Percentiles rank a stretch among this genome's conserved stretches.
phyloP scores from a whole-genome alignment of 2,329 filamentous ascomycete species.

The Scedosporium aurantiacum region DNA sequence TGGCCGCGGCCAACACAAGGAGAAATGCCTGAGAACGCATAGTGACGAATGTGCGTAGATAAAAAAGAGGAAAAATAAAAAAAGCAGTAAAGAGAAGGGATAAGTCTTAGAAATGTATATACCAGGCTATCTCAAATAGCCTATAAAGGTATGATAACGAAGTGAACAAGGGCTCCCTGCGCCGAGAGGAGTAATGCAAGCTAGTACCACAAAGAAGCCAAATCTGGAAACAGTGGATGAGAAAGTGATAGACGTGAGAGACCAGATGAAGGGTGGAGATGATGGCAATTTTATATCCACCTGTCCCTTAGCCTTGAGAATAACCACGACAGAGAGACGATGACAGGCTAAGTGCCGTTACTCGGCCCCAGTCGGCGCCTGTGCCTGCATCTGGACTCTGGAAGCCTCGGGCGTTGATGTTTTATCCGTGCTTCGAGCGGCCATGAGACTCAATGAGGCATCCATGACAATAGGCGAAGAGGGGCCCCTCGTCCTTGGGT shows the following conservation, averaged over 20 bases:
- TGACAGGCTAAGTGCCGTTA: too few relatives aligned
- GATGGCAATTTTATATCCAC: not conserved
- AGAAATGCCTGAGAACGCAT: constrained; percentile 7
- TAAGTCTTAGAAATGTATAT: not conserved
- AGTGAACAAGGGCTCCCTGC: constrained; percentile 3
- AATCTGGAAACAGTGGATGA: not conserved
- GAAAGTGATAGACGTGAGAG: not conserved
- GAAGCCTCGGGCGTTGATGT: too few relatives aligned
- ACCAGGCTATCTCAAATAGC: not conserved
- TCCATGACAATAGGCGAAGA: too few relatives aligned
- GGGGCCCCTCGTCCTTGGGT: too few relatives aligned
- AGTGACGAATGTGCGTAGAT: not conserved
- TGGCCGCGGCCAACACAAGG: not conserved
- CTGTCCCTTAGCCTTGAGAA: not conserved
- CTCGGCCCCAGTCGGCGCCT: too few relatives aligned
- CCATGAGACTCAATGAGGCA: too few relatives aligned
- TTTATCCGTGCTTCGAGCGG: too few relatives aligned
- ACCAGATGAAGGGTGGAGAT: not conserved
- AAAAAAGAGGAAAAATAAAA: not conserved
- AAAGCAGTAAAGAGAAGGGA: not conserved
- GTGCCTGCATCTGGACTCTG: too few relatives aligned
- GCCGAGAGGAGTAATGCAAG: constrained; percentile 1
- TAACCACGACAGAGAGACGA: not conserved
- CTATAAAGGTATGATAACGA: not conserved
- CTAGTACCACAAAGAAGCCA: not conserved